These are phyloP conservation scores for Apiotrichum akiyoshidainum DNA, from an alignment of 1,284 basidiomycete genomes.

Conservation along the genomic window DNA sequence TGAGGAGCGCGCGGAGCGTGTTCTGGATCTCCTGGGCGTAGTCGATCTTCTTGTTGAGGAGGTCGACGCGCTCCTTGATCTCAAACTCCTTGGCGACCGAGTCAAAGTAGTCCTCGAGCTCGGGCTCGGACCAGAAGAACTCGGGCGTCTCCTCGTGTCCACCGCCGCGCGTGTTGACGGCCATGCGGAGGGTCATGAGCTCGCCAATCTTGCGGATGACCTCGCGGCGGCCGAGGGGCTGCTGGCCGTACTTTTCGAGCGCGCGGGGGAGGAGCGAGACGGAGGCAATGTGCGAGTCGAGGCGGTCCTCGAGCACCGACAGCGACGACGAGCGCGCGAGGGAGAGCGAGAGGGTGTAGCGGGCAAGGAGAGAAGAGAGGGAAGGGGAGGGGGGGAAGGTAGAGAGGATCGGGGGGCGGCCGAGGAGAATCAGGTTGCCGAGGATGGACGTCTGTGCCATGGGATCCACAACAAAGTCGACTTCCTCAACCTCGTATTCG, in stretches of 20 bases:
- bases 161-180: constrained; percentile 78
- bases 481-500: constrained; percentile 78
- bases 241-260: constrained; percentile 71
- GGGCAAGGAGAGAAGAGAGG: constrained; percentile 63
- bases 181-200: constrained; percentile 81
- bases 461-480: constrained; percentile 85
- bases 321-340: constrained; percentile 80
- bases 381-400: constrained; percentile 46
- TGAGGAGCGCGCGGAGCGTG: constrained; percentile 66
- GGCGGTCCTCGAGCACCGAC: constrained; percentile 72
- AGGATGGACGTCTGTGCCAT: constrained; percentile 78
- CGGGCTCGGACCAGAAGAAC: constrained; percentile 87
- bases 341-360: constrained; percentile 85
- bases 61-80: constrained; percentile 70
- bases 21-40: constrained; percentile 76
- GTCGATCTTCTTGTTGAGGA: constrained; percentile 86
- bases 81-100: constrained; percentile 75
- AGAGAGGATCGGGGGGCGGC: constrained; percentile 57
- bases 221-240: constrained; percentile 69
- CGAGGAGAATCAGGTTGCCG: constrained; percentile 85
- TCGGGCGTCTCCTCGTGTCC: constrained; percentile 79
- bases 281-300: constrained; percentile 75
- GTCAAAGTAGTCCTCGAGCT: constrained; percentile 81
- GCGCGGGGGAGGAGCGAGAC: constrained; percentile 72
- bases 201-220: constrained; percentile 85